Evolutionary conservation across 2,329 filamentous ascomycete species (phyloP).

Genomic region (Stagonosporopsis rhizophila): DNA sequence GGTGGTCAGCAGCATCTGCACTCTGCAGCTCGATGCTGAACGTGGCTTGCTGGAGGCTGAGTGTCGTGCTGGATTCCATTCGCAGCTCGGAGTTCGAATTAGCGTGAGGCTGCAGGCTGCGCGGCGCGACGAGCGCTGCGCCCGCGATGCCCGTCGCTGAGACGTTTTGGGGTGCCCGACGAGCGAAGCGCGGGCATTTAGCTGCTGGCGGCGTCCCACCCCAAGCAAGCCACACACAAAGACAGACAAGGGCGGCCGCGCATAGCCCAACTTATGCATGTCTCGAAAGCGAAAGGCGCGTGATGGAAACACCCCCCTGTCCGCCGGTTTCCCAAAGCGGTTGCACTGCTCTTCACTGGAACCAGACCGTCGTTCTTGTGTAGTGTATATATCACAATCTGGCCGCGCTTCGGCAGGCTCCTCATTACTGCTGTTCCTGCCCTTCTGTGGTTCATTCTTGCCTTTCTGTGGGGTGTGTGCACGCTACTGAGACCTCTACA

Average conservation of each 20-base stretch:
- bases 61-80: constrained; percentile 2
- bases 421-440: constrained; percentile 1
- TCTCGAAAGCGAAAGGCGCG: constrained; percentile 23
- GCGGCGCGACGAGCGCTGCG: constrained; percentile 18
- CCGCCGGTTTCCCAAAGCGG: constrained; percentile 13
- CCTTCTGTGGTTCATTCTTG: constrained; percentile 15
- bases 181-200: constrained; percentile 12
- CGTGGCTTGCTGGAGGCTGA: constrained; percentile 8
- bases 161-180: constrained; percentile 18
- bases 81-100: constrained; percentile 6
- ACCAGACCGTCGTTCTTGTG: constrained; percentile 11
- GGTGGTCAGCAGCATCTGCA: constrained; percentile 4
- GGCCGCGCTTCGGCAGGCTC: constrained; percentile 15
- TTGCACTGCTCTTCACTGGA: constrained; percentile 14
- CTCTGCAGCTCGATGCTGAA: neutral
- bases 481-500: constrained; percentile 15
- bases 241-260: constrained; percentile 9
- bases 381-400: constrained; percentile 21
- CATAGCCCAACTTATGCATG: constrained; percentile 18
- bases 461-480: constrained; percentile 1
- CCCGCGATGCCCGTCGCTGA: constrained; percentile 8
- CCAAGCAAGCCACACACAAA: constrained; percentile 16
- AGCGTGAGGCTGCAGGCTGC: constrained; percentile 26
- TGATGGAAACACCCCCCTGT: constrained; percentile 23
- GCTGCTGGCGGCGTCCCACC: neutral